Evolutionary conservation across 345 rosid genomes (phyloP).

Genomic region (Gossypium sturtianum): DNA sequence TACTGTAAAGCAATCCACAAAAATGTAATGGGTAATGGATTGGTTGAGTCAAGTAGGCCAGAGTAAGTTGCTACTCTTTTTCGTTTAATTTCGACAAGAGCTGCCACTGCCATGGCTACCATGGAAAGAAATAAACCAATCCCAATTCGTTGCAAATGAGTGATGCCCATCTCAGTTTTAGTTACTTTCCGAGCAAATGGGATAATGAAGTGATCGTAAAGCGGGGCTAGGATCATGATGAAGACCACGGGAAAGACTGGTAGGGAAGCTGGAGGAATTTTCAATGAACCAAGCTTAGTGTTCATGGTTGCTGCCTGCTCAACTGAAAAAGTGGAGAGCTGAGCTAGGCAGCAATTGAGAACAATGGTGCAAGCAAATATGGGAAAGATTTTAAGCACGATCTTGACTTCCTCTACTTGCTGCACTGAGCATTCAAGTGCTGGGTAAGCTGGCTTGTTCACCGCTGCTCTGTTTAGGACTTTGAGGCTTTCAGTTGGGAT

Average conservation of each 20-base stretch:
- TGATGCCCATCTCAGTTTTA: constrained; percentile 65
- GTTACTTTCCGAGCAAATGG: constrained; percentile 57
- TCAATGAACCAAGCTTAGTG: constrained; percentile 54
- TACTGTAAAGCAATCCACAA: constrained; percentile 72
- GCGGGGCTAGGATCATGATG: constrained; percentile 69
- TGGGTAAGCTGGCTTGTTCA: constrained; percentile 36
- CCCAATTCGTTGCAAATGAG: constrained; percentile 70
- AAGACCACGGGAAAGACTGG: constrained; percentile 67
- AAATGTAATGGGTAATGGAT: constrained; percentile 51
- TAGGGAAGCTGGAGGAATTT: constrained; percentile 72
- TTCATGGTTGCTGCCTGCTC: constrained; percentile 76
- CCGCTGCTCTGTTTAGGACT: constrained; percentile 47
- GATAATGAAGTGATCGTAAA: constrained; percentile 63
- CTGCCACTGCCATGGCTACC: constrained; percentile 68
- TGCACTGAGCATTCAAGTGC: constrained; percentile 48
- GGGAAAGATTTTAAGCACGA: constrained; percentile 64
- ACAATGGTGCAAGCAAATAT: constrained; percentile 72
- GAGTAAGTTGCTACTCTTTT: constrained; percentile 47
- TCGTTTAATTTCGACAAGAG: constrained; percentile 64
- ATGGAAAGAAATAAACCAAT: constrained; percentile 63
- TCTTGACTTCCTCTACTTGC: constrained; percentile 69
- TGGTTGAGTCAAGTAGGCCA: constrained; percentile 35
- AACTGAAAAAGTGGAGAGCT: constrained; percentile 73
- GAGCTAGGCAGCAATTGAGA: constrained; percentile 82
- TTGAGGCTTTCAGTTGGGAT: constrained; percentile 36